Base-by-base conservation (phyloP, 2,329 filamentous ascomycete species). In the Lecanoromycetidae sp. region DNA sequence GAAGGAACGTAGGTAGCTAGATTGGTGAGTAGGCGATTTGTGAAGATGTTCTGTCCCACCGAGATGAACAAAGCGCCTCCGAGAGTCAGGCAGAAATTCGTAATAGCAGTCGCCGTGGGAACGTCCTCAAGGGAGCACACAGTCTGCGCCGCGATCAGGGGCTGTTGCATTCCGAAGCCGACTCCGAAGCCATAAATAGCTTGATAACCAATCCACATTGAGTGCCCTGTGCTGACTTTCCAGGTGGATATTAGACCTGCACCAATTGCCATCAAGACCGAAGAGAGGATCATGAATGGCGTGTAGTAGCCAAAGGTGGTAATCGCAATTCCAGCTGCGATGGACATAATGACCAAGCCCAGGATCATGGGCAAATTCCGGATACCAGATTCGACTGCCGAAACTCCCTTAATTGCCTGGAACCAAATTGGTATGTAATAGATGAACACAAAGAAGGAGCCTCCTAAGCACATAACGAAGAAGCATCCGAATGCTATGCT, bases 31-130 rank as follows among this genome's bases (percentile, higher is more conserved):
- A 79, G 64, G 7, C 62, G 58, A 53, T 73, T 74, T 37, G 65
- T 67, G 50, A 77, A 74, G 13, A 77, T 65, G 46, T 67, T 69
- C 52, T 77, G 67, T 1, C 63, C 73, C 20, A 74, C 64, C 3
- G 67, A 68, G 23, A 78, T 66, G 50, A 76, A 76, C 1, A 77
- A 42, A 0, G 65, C 60, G 2, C 65, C 66, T n/a, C 63, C 62
- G n/a, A 69, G 61, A 2, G 61, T 66, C 38, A 68, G 63, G 34
- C 50, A 50, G 54, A 67, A 69, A 45, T 65, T 62, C 13, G 66
- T 58, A 34, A 66, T 55, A 30, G 45, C 45, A 34, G 67, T 68
- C 2, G 61, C 66, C 3, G 61, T 58, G 2, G 67, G 64, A n/a
- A 69, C 49, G 33, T 67, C 58, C 10, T 56, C 55, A 1, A 61